Base-by-base conservation (phyloP, 768 basidiomycete genomes). In the Termitomyces titanicus region DNA sequence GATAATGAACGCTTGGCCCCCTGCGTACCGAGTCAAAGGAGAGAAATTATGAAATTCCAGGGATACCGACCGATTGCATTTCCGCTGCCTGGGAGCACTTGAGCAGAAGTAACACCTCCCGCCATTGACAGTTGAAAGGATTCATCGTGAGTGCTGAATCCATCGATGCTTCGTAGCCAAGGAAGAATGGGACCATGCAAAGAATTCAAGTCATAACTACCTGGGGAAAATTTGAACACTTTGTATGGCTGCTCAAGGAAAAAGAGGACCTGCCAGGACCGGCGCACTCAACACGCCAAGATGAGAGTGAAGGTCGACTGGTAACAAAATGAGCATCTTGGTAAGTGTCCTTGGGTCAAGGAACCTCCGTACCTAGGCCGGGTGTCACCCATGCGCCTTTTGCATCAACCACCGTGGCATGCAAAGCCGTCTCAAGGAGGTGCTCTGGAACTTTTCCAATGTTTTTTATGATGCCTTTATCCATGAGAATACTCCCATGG, bases 101-200 rank as follows among this genome's bases (percentile, higher is more conserved):
- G 88, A 15, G 81, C 85, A 2, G 92, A 88, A 0, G 95, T 96
- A 33, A 96, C 86, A 13, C 95, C 95, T 11, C 94, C 94, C 3
- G 94, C 80, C 51, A 94, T 85, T 3, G 89, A 81, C 15, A 92
- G 76, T 53, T 75, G 75, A 66, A 86, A 86, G 1, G 86, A 77
- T 38, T 85, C 83, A 64, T 95, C 94, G 56, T 93, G 89, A 0
- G 90, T 93, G 66, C 95, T 88, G 62, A 97, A 79, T 0, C 81
- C 92, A 66, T 98, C 94, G 37, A 94, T 76, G 54, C 82, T 87
- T 45, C 92, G 79, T 25, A 98, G 74, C 84, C 86, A 91, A 2
- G 92, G 92, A 33, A 84, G 62, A 54, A 89, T 77, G 3, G 89
- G 80, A 0, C 86, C 88, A 48, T 89, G 79, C 10, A 57, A 58